phyloP scores from a whole-genome alignment of 2,329 filamentous ascomycete species.

The Sporothrix sp. region DNA sequence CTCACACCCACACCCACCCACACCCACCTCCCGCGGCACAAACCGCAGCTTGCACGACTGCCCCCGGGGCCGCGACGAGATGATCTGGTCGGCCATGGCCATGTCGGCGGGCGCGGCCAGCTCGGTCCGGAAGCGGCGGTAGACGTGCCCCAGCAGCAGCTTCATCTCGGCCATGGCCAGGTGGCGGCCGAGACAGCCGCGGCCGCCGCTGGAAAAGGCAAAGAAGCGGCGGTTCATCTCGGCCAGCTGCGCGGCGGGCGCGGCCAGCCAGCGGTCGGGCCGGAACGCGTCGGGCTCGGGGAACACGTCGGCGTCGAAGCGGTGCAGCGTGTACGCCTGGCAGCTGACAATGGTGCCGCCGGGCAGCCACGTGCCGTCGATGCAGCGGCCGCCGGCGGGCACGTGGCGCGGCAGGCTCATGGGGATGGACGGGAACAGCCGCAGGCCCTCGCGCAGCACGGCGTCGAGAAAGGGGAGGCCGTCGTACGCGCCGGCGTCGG shows the following conservation, averaged over 20 bases:
- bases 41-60: slow-evolving; percentile 49
- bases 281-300: slow-evolving; percentile 65
- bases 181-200: slow-evolving; percentile 56
- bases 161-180: slow-evolving; percentile 61
- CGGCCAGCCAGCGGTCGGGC: slow-evolving; percentile 73
- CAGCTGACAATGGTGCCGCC: slow-evolving; percentile 47
- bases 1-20: neutral
- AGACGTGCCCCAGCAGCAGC: slow-evolving; percentile 50
- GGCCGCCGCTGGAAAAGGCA: slow-evolving; percentile 54
- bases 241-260: slow-evolving; percentile 59
- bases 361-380: slow-evolving; percentile 46
- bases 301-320: slow-evolving; percentile 56
- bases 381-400: slow-evolving; percentile 38
- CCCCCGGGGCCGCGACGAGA: slow-evolving; percentile 51
- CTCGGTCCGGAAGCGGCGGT: slow-evolving; percentile 46
- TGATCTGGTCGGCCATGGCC: slow-evolving; percentile 58
- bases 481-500: slow-evolving; percentile 28
- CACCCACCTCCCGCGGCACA: slow-evolving; percentile 19
- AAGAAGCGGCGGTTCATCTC: slow-evolving; percentile 55
- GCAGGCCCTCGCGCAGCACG: slow-evolving; percentile 50
- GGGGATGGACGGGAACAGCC: slow-evolving; percentile 53
- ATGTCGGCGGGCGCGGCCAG: slow-evolving; percentile 50
- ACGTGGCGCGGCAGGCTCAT: slow-evolving; percentile 54
- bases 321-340: slow-evolving; percentile 51
- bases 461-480: slow-evolving; percentile 51